These are phyloP conservation scores for Saussurea involucrata DNA, from an alignment of 129 eudicot species.

Conservation along the genomic window DNA sequence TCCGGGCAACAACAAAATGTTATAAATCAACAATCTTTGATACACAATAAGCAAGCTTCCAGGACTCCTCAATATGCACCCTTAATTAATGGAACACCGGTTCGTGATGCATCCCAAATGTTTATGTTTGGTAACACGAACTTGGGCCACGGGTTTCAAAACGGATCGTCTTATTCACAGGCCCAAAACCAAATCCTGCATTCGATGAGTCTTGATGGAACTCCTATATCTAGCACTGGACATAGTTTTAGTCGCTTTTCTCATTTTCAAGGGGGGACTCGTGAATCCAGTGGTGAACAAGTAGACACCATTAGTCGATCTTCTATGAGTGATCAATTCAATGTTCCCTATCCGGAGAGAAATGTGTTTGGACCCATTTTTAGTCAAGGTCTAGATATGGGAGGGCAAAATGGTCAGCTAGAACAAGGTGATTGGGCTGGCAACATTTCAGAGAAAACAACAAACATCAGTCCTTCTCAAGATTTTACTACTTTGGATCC, in stretches of 20 bases:
- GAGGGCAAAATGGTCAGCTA: constrained; percentile 30
- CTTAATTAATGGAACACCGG: constrained; percentile 50
- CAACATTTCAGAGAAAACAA: constrained; percentile 7
- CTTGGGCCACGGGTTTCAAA: constrained; percentile 50
- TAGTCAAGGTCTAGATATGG: constrained; percentile 30
- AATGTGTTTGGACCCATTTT: constrained; percentile 46
- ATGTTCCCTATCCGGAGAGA: constrained; percentile 36
- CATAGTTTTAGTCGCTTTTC: constrained; percentile 40
- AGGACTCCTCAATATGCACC: constrained; percentile 42
- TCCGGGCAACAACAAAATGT: constrained; percentile 49
- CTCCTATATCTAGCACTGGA: constrained; percentile 23
- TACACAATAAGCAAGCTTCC: constrained; percentile 42
- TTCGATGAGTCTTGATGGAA: constrained; percentile 41
- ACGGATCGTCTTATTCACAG: constrained; percentile 47
- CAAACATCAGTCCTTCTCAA: constrained; percentile 30
- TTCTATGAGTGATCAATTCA: constrained; percentile 29
- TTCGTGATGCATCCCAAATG: constrained; percentile 50
- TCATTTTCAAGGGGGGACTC: constrained; percentile 45
- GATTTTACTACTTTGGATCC: constrained; percentile 54
- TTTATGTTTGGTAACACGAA: constrained; percentile 47
- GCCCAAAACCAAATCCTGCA: constrained; percentile 34
- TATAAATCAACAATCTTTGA: constrained; percentile 44
- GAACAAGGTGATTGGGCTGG: constrained; percentile 43
- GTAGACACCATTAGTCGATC: constrained; percentile 25
- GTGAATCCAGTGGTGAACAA: constrained; percentile 36